Evolutionary conservation across 345 rosid genomes (phyloP), one percentile per base, ranked within the genome.

Genomic region (Clarkia xantiana): DNA sequence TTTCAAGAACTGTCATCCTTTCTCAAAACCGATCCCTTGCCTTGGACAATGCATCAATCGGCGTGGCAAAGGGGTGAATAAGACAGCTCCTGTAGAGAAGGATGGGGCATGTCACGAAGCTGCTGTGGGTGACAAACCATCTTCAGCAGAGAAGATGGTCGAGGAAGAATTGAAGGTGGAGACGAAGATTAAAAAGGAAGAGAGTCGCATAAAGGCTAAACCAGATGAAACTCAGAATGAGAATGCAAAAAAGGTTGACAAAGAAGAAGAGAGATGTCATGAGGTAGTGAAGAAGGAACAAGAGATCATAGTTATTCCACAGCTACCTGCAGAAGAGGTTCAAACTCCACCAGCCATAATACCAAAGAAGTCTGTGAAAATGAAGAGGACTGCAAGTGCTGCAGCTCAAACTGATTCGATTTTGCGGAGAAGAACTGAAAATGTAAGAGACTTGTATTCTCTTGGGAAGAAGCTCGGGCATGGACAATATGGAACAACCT

Each of bases 401-500:
- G 87, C 94, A 44, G 65, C 85, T 1, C 67, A 56, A 40, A 75
- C 63, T 19, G 79, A 71, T 6, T 78, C 94, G 0, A 86, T 85
- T 25, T 59, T 89, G 34, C 72, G 53, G 51, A 72, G 62, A 0
- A 89, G 62, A 43, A 80, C 95, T 0, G 90, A 85, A 8, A 73
- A 76, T 57, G 61, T 89, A 64, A 82, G 77, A 49, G 90, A 89
- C 39, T 67, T 59, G 42, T 89, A 73, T 55, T 75, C 57, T 57
- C 58, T 85, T 62, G 95, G 90, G 40, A 63, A 58, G 63, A 78
- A 89, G 77, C 71, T 89, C 50, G 97, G 97, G 48, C 78, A 74
- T 1, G 95, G 97, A 14, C 97, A 89, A 45, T 89, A 78, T 43
- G 97, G 97, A n/a, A 89, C 90, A 0, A 89, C 95, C 25, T 82